These are phyloP conservation scores for Lobosporangium transversale DNA, from an alignment of 192 early-diverging fungal species.

Conservation along the genomic window DNA sequence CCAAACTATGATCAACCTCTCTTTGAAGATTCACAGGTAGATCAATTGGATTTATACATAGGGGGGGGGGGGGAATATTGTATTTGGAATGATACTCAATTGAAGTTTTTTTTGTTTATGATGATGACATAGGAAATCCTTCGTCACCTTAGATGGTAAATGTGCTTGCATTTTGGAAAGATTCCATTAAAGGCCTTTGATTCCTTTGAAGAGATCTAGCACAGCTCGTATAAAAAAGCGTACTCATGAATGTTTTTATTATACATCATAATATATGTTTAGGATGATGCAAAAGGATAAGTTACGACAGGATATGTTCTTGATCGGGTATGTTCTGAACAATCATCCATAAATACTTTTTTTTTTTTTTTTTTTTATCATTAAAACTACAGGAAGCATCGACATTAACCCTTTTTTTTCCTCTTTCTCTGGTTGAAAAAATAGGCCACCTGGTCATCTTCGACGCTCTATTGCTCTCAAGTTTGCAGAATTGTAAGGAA, in stretches of 20 bases:
- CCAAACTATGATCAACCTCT: constrained; percentile 60
- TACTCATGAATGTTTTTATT: no score
- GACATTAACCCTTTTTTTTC: no score
- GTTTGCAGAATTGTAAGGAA: constrained; percentile 73
- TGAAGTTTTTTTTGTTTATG: neutral
- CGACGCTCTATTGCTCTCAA: constrained; percentile 73
- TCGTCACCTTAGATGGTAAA: constrained; percentile 55
- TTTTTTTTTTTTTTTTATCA: no score
- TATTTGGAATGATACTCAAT: no score
- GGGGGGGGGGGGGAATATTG: neutral
- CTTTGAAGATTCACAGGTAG: constrained; percentile 67
- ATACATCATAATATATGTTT: no score
- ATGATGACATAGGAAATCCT: constrained; percentile 41
- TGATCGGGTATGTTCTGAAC: constrained; percentile 63
- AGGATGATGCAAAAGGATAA: constrained; percentile 90
- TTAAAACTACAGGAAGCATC: no score
- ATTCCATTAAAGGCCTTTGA: no score
- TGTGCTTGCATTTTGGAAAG: no score
- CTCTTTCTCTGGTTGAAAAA: neutral
- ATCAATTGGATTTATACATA: neutral
- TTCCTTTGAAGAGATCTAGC: no score
- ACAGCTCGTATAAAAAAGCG: no score
- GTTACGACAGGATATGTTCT: constrained; percentile 84
- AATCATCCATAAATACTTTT: neutral
- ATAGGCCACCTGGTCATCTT: constrained; percentile 73